phyloP scores from a whole-genome alignment of 768 basidiomycete species.

The Suillus occidentalis region DNA sequence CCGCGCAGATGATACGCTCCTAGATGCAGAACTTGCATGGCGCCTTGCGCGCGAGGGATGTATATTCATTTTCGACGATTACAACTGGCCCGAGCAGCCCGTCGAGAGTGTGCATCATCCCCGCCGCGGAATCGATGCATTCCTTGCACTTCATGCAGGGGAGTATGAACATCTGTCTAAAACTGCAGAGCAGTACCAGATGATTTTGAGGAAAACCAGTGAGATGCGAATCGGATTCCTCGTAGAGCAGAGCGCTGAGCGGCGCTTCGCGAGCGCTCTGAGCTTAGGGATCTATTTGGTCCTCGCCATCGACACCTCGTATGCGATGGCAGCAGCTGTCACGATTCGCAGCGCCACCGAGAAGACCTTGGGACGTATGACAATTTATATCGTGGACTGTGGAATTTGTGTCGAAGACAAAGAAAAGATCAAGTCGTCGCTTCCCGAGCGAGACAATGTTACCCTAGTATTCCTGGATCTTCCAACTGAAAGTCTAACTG shows the following conservation, averaged over 20 bases:
- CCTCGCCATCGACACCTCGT: slow-evolving; percentile 41
- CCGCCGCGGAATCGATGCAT: slow-evolving; percentile 55
- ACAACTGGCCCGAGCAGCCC: slow-evolving; percentile 51
- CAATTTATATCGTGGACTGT: slow-evolving; percentile 51
- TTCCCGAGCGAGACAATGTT: slow-evolving; percentile 27
- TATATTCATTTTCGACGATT: slow-evolving; percentile 59
- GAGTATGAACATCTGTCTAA: slow-evolving; percentile 45
- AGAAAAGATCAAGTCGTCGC: slow-evolving; percentile 30
- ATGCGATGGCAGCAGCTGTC: slow-evolving; percentile 50
- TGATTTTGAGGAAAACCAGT: slow-evolving; percentile 49
- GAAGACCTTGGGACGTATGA: slow-evolving; percentile 39
- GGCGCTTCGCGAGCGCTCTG: slow-evolving; percentile 23
- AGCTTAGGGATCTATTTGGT: slow-evolving; percentile 51
- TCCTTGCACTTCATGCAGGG: slow-evolving; percentile 48
- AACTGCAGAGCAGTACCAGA: slow-evolving; percentile 43
- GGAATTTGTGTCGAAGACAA: slow-evolving; percentile 40
- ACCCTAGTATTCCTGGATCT: slow-evolving; percentile 46
- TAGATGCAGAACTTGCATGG: slow-evolving; percentile 63
- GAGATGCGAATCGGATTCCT: slow-evolving; percentile 56
- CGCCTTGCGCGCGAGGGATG: slow-evolving; percentile 50
- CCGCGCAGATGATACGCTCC: slow-evolving; percentile 56
- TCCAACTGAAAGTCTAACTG: slow-evolving; percentile 30
- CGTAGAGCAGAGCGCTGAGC: slow-evolving; percentile 10
- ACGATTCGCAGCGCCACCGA: slow-evolving; percentile 43
- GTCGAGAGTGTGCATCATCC: slow-evolving; percentile 52